Base-by-base conservation (phyloP, 2,329 filamentous ascomycete genomes). In the Talaromyces sp. region DNA sequence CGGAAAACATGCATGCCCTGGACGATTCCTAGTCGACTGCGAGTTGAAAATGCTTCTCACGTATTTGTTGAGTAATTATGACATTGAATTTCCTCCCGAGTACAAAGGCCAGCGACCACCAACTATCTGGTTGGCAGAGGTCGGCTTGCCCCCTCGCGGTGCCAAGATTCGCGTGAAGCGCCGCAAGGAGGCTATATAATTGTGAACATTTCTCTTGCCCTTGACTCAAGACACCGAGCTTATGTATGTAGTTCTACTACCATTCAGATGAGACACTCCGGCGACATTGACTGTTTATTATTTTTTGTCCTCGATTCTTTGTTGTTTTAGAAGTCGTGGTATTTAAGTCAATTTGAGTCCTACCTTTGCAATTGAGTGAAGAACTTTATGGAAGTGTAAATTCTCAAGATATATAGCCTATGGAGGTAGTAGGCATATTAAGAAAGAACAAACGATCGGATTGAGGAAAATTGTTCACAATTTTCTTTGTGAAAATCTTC, bases 1-100 rank as follows among this genome's bases (percentile, higher is more conserved):
- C 61, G 84, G 84, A 6, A 74, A 80, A 62, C 83, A 85, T 67
- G 67, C 70, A 26, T 73, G 70, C 58, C 69, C 70, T 2, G 70
- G 70, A 12, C 61, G 70, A 14, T 71, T 69, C 57, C 70, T 69
- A 27, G 68, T 69, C 0, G 62, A 62, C 6, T 61, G 62, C 48
- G 61, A 67, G 63, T 58, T 68, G 21, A 72, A 71, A 61, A 63
- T 70, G 43, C 52, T 67, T 5, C 50, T 72, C 17, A 64, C 63
- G n/a, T 65, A 70, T 56, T 59, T 72, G 38, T 29, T 72, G n/a
- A 59, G 69, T 19, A 67, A 70, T 7, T 72, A 72, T 59, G 70
- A 72, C 65, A 50, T 56, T n/a, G 48, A 54, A 35, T 63, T 65
- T 11, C 63, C 63, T 1, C 60, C 24, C 31, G 62, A 63, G 24